Evolutionary conservation across 495 filamentous ascomycete species (phyloP).

Genomic region (Penicillium tannophilum): DNA sequence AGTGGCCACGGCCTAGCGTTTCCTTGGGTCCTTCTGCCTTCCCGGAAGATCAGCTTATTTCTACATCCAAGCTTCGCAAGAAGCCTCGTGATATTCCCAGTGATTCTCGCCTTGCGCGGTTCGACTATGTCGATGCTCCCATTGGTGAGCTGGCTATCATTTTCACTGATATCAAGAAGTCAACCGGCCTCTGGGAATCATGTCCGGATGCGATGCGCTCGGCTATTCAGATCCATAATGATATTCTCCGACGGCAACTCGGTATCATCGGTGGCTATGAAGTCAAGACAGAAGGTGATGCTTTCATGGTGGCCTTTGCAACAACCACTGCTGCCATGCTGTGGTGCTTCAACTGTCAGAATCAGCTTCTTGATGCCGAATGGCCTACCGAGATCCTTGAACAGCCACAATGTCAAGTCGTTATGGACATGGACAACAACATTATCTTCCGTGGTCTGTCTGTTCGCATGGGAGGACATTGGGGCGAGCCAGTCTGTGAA

Average conservation of each 20-base stretch:
- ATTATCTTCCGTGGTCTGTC: conserved; percentile 91
- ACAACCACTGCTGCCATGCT: conserved; percentile 90
- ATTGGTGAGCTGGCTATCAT: conserved; percentile 88
- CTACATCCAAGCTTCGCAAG: conserved; percentile 64
- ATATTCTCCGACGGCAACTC: conserved; percentile 89
- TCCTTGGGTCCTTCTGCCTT: conserved; percentile 74
- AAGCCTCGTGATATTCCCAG: conserved; percentile 65
- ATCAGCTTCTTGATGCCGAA: conserved; percentile 76
- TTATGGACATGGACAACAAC: conserved; percentile 80
- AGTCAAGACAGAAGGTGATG: conserved; percentile 99
- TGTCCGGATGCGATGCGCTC: conserved; percentile 93
- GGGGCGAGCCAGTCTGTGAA: conserved; percentile 91
- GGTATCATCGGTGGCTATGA: conserved; percentile 95
- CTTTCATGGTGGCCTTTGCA: conserved; percentile 98
- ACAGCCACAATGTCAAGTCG: conserved; percentile 79
- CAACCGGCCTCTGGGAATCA: conserved; percentile 94
- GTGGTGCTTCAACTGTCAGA: conserved; percentile 96
- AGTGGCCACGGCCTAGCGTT: conserved; percentile 73
- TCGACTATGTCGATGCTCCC: conserved; percentile 90
- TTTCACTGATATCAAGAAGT: conserved; percentile 99
- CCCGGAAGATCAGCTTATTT: conserved; percentile 68
- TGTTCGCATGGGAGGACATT: conserved; percentile 97
- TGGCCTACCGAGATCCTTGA: conserved; percentile 94
- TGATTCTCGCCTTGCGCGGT: conserved; percentile 80
- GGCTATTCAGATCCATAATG: conserved; percentile 94